Conservation (phyloP, 768 basidiomycete genomes). For the Dentipellis sp. region DNA sequence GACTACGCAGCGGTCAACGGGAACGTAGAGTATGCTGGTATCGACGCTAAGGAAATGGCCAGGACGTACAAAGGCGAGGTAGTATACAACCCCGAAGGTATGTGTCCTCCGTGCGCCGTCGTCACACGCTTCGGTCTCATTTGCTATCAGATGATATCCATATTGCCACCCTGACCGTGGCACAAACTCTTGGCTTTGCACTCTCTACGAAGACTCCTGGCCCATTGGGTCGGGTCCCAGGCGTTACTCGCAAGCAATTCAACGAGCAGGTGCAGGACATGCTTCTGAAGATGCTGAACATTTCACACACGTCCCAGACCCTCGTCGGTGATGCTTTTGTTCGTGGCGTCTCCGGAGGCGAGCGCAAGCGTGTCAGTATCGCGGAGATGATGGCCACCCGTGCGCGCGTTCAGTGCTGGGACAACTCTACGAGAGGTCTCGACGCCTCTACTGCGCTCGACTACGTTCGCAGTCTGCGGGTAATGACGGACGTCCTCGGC, state of each 20-base stretch:
- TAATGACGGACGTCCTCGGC: slow-evolving; percentile 77
- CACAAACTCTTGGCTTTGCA: slow-evolving; percentile 65
- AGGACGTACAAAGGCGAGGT: slow-evolving; percentile 74
- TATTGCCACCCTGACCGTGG: slow-evolving; percentile 73
- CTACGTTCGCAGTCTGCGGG: slow-evolving; percentile 67
- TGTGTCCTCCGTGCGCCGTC: neutral
- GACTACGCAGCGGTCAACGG: slow-evolving; percentile 59
- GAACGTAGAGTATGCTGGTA: slow-evolving; percentile 76
- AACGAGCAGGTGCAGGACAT: slow-evolving; percentile 46
- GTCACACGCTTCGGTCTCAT: slow-evolving; percentile 17
- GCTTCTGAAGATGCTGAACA: slow-evolving; percentile 73
- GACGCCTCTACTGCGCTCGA: slow-evolving; percentile 87
- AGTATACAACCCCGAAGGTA: slow-evolving; percentile 70
- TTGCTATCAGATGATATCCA: slow-evolving; percentile 60
- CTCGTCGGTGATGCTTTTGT: slow-evolving; percentile 85
- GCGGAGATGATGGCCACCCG: slow-evolving; percentile 83
- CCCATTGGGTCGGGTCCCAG: slow-evolving; percentile 62
- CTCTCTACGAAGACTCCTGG: slow-evolving; percentile 70
- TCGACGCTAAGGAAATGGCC: slow-evolving; percentile 65
- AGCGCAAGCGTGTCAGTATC: slow-evolving; percentile 74
- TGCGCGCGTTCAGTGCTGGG: slow-evolving; percentile 75
- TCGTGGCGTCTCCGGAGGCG: slow-evolving; percentile 72
- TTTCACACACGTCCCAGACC: slow-evolving; percentile 68
- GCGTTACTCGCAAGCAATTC: slow-evolving; percentile 51
- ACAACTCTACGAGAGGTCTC: slow-evolving; percentile 74